A percentile compares a stretch with the other conserved stretches of the same genome.
Conservation (phyloP, 1,139 yeast genomes). For the Yamadazyma buinensis region DNA sequence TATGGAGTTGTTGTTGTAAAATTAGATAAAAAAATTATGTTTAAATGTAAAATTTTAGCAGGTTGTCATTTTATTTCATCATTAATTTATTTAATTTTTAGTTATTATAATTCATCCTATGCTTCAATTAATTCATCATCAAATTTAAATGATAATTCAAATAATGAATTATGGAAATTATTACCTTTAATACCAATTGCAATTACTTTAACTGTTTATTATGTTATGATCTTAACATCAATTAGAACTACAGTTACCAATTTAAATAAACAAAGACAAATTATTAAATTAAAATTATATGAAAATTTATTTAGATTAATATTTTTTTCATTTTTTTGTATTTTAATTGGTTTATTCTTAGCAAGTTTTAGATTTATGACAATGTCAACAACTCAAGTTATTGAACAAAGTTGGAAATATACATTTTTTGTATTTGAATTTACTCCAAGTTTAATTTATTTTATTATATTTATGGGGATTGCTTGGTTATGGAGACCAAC, state of each 20-base stretch:
- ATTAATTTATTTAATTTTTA: conserved; percentile 62
- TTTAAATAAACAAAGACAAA: conserved; percentile 82
- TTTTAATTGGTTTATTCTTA: conserved; percentile 57
- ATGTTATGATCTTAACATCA: conserved; percentile 69
- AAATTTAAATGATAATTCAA: conserved; percentile 17
- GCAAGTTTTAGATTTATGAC: conserved; percentile 71
- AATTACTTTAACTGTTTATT: conserved; percentile 66
- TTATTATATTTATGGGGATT: conserved; percentile 75
- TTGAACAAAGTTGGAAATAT: conserved; percentile 89
- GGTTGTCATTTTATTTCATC: conserved; percentile 67
- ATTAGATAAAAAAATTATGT: conserved; percentile 72
- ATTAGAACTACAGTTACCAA: conserved; percentile 71
- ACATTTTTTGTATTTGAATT: conserved; percentile 87
- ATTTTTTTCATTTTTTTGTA: conserved; percentile 55
- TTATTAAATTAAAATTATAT: conserved; percentile 86
- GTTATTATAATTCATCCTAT: conserved; percentile 43
- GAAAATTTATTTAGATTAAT: conserved; percentile 72
- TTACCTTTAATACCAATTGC: conserved; percentile 66
- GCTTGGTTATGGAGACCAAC: conserved; percentile 98
- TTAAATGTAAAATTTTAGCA: conserved; percentile 75
- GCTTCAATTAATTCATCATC: conserved; percentile 18
- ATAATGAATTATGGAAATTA: conserved; percentile 25
- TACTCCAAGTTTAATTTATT: conserved; percentile 92
- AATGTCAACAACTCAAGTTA: conserved; percentile 69
- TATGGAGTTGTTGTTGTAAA: conserved; percentile 92